Conservation (phyloP, 306 rosid species). For the Trifolium pratense region DNA sequence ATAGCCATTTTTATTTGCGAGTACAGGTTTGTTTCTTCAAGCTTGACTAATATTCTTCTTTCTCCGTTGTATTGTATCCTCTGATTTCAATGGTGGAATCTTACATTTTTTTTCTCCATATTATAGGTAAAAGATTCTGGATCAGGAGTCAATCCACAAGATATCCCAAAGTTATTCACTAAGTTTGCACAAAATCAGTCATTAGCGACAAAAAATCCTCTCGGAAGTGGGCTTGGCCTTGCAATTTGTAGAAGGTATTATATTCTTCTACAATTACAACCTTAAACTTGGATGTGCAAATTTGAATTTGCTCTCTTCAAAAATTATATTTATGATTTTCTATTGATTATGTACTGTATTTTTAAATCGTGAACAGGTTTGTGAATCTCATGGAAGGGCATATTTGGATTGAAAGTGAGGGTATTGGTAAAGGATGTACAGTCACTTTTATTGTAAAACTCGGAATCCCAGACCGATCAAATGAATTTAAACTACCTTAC, state of each 20-base stretch:
- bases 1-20: conserved; percentile 79
- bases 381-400: conserved; percentile 96
- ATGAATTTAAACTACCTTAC: conserved; percentile 64
- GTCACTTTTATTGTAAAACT: conserved; percentile 84
- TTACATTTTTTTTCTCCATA: neutral
- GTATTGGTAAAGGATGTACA: conserved; percentile 87
- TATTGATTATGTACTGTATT: conserved; percentile 25
- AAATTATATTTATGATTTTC: conserved; percentile 5
- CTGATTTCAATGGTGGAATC: conserved; percentile 18
- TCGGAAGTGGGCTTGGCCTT: conserved; percentile 91
- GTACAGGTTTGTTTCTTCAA: conserved; percentile 78
- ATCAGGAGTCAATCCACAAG: conserved; percentile 83
- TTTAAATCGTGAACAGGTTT: conserved; percentile 67
- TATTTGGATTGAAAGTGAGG: conserved; percentile 97
- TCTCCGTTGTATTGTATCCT: conserved; percentile 29
- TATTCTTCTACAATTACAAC: conserved; percentile 18
- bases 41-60: conserved; percentile 32
- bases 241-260: conserved; percentile 87
- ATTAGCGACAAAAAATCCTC: conserved; percentile 60
- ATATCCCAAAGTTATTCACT: conserved; percentile 80
- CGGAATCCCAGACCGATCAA: conserved; percentile 70
- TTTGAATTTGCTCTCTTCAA: conserved; percentile 17
- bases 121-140: conserved; percentile 89
- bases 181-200: conserved; percentile 87
- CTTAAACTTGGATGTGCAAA: neutral